Evolutionary conservation across 2,329 filamentous ascomycete genomes (phyloP).

Genomic region (Trichoderma oligosporum): DNA sequence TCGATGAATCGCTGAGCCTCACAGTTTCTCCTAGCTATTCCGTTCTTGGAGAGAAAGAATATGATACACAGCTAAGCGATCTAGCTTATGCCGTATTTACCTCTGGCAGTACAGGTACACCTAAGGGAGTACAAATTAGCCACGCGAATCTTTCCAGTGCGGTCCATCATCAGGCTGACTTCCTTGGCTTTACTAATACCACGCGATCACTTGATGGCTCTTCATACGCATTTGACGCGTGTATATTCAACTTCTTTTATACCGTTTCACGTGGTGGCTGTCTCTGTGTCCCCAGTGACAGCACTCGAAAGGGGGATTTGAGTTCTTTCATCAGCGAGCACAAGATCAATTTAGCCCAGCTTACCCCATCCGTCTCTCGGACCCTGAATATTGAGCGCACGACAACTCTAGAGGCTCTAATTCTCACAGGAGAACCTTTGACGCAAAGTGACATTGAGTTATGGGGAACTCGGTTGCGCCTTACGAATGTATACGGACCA

Average conservation of each 20-base stretch:
- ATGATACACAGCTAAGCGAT: neutral
- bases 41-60: neutral
- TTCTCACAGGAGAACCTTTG: slow-evolving; percentile 22
- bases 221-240: slow-evolving; percentile 23
- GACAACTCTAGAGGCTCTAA: slow-evolving; percentile 16
- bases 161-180: neutral
- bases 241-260: slow-evolving; percentile 17
- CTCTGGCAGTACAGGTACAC: slow-evolving; percentile 50
- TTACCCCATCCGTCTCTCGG: slow-evolving; percentile 21
- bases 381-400: slow-evolving; percentile 18
- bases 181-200: neutral
- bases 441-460: neutral
- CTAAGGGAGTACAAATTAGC: slow-evolving; percentile 43
- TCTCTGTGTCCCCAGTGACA: slow-evolving; percentile 25
- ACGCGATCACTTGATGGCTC: slow-evolving; percentile 22
- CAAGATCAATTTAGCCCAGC: neutral
- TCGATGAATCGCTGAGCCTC: neutral
- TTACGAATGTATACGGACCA: slow-evolving; percentile 24
- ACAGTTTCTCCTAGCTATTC: neutral
- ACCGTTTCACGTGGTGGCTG: slow-evolving; percentile 21
- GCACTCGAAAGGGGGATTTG: slow-evolving; percentile 19
- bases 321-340: slow-evolving; percentile 4
- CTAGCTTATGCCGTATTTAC: slow-evolving; percentile 38
- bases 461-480: slow-evolving; percentile 14
- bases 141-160: slow-evolving; percentile 1